Evolutionary conservation across 805 yeast genomes (phyloP).

Genomic region (Tetrapisispora nanseiensis): DNA sequence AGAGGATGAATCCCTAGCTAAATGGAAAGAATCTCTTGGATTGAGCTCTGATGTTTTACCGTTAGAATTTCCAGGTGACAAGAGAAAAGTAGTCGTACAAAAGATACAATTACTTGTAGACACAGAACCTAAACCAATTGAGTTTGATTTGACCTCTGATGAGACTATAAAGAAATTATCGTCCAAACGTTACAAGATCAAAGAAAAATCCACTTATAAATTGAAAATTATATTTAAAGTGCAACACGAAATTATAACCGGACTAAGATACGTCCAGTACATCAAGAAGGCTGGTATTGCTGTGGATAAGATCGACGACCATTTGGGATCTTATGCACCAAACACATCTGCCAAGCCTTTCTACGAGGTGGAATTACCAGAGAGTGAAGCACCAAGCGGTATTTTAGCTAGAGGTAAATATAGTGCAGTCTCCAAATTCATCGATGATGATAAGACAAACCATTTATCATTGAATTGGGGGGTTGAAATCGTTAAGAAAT

Average conservation of each 20-base stretch:
- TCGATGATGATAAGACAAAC: slow-evolving; percentile 73
- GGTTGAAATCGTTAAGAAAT: slow-evolving; percentile 64
- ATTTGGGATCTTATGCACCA: slow-evolving; percentile 86
- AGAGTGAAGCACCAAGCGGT: slow-evolving; percentile 88
- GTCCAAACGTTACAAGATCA: slow-evolving; percentile 61
- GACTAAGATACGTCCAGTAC: slow-evolving; percentile 74
- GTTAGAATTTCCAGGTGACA: slow-evolving; percentile 54
- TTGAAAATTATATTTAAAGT: slow-evolving; percentile 69
- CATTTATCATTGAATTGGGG: slow-evolving; percentile 79
- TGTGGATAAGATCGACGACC: slow-evolving; percentile 78
- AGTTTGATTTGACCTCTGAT: slow-evolving; percentile 56
- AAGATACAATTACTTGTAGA: slow-evolving; percentile 65
- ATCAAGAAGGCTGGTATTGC: slow-evolving; percentile 83
- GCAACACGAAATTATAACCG: slow-evolving; percentile 86
- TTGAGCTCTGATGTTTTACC: slow-evolving; percentile 54
- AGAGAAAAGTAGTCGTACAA: slow-evolving; percentile 66
- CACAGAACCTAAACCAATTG: slow-evolving; percentile 54
- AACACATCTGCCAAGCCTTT: slow-evolving; percentile 70
- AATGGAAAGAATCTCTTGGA: slow-evolving; percentile 88
- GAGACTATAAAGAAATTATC: slow-evolving; percentile 48
- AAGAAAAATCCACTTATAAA: slow-evolving; percentile 67
- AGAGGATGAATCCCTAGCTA: slow-evolving; percentile 79
- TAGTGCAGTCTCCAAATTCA: slow-evolving; percentile 68
- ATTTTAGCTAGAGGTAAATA: slow-evolving; percentile 80
- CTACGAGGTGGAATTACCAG: slow-evolving; percentile 52